phyloP scores from a whole-genome alignment of 805 yeast genomes.

The Yamadazyma takamatsuzukensis region DNA sequence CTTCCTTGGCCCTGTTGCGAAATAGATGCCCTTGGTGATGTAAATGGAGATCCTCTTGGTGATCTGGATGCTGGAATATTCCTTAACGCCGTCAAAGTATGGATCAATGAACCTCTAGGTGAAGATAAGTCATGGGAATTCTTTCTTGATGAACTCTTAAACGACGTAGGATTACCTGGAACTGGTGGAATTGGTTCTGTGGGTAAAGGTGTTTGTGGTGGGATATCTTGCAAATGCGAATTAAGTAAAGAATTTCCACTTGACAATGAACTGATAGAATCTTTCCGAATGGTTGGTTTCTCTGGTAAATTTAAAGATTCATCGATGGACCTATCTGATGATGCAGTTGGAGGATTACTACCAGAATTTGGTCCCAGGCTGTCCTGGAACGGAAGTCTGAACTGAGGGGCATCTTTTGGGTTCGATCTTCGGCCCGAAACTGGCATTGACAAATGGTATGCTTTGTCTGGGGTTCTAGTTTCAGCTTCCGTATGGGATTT shows the following conservation, averaged over 20 bases:
- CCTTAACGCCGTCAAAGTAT: conserved; percentile 37
- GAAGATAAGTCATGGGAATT: conserved; percentile 35
- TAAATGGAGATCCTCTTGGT: conserved; percentile 35
- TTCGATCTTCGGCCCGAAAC: conserved; percentile 13
- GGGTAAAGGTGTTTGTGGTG: conserved; percentile 58
- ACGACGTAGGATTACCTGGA: conserved; percentile 33
- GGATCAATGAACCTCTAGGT: conserved; percentile 39
- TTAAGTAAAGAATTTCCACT: conserved; percentile 24
- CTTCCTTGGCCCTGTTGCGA: conserved; percentile 26
- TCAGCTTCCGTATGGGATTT: conserved; percentile 1
- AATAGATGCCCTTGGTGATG: conserved; percentile 49
- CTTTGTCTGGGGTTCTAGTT: conserved; percentile 8
- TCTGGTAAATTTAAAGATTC: conserved; percentile 5
- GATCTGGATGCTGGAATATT: conserved; percentile 33
- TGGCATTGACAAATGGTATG: conserved; percentile 19
- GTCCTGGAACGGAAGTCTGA: conserved; percentile 71
- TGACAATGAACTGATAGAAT: conserved; percentile 17
- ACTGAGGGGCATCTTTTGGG: conserved; percentile 42
- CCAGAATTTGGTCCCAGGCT: too few relatives aligned
- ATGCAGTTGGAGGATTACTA: not conserved
- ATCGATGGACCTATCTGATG: conserved; percentile 2
- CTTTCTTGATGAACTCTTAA: conserved; percentile 32
- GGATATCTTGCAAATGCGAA: conserved; percentile 41
- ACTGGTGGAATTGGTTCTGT: conserved; percentile 45
- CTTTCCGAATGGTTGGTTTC: conserved; percentile 6